These are phyloP conservation scores for Microcyclospora pomicola DNA, from an alignment of 2,329 filamentous ascomycete genomes.

Conservation along the genomic window DNA sequence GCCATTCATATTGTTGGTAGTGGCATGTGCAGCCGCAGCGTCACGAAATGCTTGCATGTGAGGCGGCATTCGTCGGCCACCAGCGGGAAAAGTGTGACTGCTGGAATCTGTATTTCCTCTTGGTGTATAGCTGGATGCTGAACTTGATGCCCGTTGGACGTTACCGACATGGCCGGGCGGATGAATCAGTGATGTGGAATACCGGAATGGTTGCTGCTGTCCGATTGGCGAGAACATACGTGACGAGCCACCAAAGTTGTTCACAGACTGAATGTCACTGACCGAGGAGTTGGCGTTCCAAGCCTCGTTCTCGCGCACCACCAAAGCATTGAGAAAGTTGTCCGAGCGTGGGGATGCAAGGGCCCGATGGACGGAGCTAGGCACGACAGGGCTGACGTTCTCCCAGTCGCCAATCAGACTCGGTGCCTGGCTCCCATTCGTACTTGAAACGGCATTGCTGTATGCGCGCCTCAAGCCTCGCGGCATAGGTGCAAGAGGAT, in stretches of 20 bases:
- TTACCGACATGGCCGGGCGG: constrained; percentile 10
- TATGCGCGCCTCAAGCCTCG: constrained; percentile 19
- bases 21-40: constrained; percentile 10
- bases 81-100: not conserved
- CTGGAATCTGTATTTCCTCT: no score
- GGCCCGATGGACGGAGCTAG: constrained; percentile 2
- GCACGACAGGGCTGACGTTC: constrained; percentile 13
- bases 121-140: not conserved
- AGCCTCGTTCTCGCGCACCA: constrained; percentile 4
- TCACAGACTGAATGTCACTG: constrained; percentile 3
- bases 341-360: constrained; percentile 1
- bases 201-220: constrained; percentile 5
- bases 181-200: constrained; percentile 16
- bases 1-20: not conserved
- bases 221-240: no score
- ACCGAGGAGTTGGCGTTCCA: constrained; percentile 12
- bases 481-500: constrained; percentile 11
- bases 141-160: constrained; percentile 5
- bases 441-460: constrained; percentile 15
- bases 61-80: constrained; percentile 12
- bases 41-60: constrained; percentile 21
- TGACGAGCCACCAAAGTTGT: not conserved
- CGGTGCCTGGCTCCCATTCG: constrained; percentile 9
- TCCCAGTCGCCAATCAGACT: constrained; percentile 16
- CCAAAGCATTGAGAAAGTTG: constrained; percentile 6